Evolutionary conservation across 2,329 filamentous ascomycete genomes (phyloP), one percentile per base, ranked within the genome.

Genomic region (Botrytis sinoallii): DNA sequence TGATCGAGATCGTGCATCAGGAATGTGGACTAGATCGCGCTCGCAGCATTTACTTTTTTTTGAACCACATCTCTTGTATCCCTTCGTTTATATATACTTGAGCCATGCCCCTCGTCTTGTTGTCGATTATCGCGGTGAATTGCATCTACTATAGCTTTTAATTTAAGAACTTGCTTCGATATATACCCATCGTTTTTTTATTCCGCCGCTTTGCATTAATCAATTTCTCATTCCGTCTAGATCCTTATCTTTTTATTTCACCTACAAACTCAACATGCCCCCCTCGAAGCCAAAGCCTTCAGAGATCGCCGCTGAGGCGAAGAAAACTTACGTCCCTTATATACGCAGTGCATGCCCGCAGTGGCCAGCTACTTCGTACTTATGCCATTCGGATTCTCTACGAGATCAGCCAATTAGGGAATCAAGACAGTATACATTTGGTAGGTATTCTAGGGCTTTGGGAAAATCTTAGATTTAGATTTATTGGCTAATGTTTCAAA

Each of bases 231-330:
- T 57, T 57, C 14, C n/a, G 4, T 57, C n/a, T 29, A 57, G 18
- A 29, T 29, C 14, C 52, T 32, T 29, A 57, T 42, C 9, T 32
- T 40, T n/a, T 64, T n/a, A 44, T 64, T 29, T 16, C 38, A n/a
- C 6, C 22, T n/a, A 61, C 16, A 52, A 18, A 18, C 40, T 55
- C 42, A 61, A 42, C n/a, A 90, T 90, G 89, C 86, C 88, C 71
- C 85, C 86, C 67, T 84, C 86, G 72, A 90, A 87, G 82, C 86
- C 86, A 64, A 91, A 90, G 82, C 88, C 89, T 20, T 89, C 90
- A 59, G 91, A 93, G 76, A 88, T 94, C 71, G 92, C 92, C 72
- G 88, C 89, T 40, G 91, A 93, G 80, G 91, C 91, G n/a, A 93
- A 93, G 82, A 87, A 86, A 78, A 86, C 87, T 74, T 92, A 90